Percentiles rank a stretch among this genome's conserved stretches.
Conservation (phyloP, 768 basidiomycete genomes). For the Nidularia pulvinata region DNA sequence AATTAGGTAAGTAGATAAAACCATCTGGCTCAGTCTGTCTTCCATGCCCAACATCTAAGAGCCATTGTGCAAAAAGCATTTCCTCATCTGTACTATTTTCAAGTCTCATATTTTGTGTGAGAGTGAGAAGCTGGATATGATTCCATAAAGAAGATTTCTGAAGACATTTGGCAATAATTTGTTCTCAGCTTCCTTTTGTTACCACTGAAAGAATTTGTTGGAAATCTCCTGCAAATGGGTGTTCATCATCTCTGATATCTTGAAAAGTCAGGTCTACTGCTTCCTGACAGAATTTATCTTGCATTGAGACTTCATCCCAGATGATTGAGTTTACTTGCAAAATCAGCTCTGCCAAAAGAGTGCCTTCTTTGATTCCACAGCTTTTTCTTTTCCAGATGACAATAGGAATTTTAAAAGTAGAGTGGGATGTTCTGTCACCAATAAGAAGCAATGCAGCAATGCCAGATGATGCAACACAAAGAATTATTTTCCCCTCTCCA, state of each 20-base stretch:
- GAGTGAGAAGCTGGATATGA: slow-evolving; percentile 18
- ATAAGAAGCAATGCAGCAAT: slow-evolving; percentile 40
- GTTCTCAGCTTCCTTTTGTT: slow-evolving; percentile 23
- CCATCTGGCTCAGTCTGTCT: too few relatives aligned
- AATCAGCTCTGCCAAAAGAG: slow-evolving; percentile 23
- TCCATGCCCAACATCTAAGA: too few relatives aligned
- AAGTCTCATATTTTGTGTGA: slow-evolving; percentile 36
- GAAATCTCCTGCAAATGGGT: too few relatives aligned
- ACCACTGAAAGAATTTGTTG: too few relatives aligned
- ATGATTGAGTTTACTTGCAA: slow-evolving; percentile 27
- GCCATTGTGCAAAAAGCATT: slow-evolving; percentile 27
- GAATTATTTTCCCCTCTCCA: slow-evolving; percentile 23
- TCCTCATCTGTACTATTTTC: slow-evolving; percentile 15
- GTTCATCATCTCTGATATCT: too few relatives aligned
- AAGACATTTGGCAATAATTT: slow-evolving; percentile 33
- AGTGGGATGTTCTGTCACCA: slow-evolving; percentile 46
- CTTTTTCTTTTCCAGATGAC: slow-evolving; percentile 15
- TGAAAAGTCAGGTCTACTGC: slow-evolving; percentile 33
- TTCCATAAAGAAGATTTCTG: slow-evolving; percentile 33
- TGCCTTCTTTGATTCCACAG: slow-evolving; percentile 30
- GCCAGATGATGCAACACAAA: slow-evolving; percentile 51
- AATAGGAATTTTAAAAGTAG: slow-evolving; percentile 46
- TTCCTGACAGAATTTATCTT: slow-evolving; percentile 32
- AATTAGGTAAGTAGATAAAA: too few relatives aligned
- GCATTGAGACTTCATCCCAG: too few relatives aligned